Conservation (phyloP, 164 flowering plant genomes). For the Euptelea pleiosperma region DNA sequence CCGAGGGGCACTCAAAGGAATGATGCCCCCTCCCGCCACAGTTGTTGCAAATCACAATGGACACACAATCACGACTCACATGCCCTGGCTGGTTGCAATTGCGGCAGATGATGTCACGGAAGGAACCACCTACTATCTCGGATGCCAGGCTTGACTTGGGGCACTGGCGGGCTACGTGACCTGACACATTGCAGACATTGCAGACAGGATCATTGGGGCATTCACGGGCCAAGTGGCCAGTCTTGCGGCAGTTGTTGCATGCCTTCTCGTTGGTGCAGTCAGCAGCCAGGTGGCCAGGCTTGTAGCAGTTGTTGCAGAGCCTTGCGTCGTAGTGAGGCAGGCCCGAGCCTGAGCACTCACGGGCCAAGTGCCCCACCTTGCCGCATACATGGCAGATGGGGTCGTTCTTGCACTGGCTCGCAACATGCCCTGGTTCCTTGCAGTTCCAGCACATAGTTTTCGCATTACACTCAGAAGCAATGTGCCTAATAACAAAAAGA, state of each 20-base stretch:
- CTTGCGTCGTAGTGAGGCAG: conserved; percentile 36
- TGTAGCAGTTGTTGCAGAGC: conserved; percentile 54
- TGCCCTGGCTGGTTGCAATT: conserved; percentile 44
- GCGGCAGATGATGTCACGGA: conserved; percentile 36
- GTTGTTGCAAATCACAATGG: conserved; percentile 37
- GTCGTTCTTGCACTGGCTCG: conserved; percentile 49
- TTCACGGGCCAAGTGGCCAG: conserved; percentile 60
- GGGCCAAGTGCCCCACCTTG: conserved; percentile 49
- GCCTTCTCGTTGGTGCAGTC: conserved; percentile 56
- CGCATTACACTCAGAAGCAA: conserved; percentile 54
- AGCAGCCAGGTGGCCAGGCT: conserved; percentile 48
- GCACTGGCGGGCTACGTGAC: conserved; percentile 84
- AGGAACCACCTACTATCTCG: conserved; percentile 32
- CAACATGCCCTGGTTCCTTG: conserved; percentile 60
- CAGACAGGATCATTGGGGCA: conserved; percentile 64
- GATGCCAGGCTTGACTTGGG: conserved; percentile 39
- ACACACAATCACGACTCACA: conserved; percentile 42
- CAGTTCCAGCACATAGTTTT: conserved; percentile 66
- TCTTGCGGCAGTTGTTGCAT: conserved; percentile 51
- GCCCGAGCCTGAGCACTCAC: conserved; percentile 34
- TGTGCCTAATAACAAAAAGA: conserved; percentile 37
- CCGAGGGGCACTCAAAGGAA: conserved; percentile 49
- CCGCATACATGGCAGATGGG: conserved; percentile 64
- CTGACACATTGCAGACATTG: conserved; percentile 60
- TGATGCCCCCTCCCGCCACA: conserved; percentile 57